A percentile compares a stretch with the other conserved stretches of the same genome.
Conservation (phyloP, 352 stramenopile species). For the Phytophthora agathidicida region DNA sequence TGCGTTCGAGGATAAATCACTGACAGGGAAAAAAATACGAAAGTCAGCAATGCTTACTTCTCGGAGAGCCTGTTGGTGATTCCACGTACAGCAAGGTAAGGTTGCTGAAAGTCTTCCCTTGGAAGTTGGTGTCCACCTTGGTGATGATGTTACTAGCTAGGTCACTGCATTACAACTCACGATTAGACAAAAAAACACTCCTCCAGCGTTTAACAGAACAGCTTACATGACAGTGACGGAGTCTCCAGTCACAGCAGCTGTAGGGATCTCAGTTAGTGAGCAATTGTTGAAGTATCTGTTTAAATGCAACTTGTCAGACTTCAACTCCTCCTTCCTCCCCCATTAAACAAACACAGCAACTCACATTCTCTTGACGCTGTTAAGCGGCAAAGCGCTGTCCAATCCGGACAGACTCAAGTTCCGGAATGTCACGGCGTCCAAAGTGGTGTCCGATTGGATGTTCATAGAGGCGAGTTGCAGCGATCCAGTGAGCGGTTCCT, state of each 20-base stretch:
- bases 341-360: constrained; percentile 5
- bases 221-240: constrained; percentile 47
- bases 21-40: constrained; percentile 17
- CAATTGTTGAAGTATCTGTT: constrained; percentile 73
- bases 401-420: constrained; percentile 54
- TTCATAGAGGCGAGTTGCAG: constrained; percentile 78
- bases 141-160: constrained; percentile 51
- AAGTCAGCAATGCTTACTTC: not conserved
- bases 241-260: constrained; percentile 50
- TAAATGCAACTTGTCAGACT: constrained; percentile 7
- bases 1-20: constrained; percentile 51
- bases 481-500: constrained; percentile 42
- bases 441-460: constrained; percentile 47
- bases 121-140: constrained; percentile 39
- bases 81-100: constrained; percentile 63
- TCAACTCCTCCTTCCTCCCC: not conserved
- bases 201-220: not conserved
- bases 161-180: constrained; percentile 29
- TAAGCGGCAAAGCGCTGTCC: constrained; percentile 59
- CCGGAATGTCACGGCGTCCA: constrained; percentile 59
- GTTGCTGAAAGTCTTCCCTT: constrained; percentile 45
- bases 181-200: constrained; percentile 1
- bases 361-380: constrained; percentile 57
- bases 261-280: constrained; percentile 65
- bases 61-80: not conserved